These are phyloP conservation scores for Mortierella sp. DNA, from an alignment of 371 early-diverging fungal genomes.

Conservation along the genomic window DNA sequence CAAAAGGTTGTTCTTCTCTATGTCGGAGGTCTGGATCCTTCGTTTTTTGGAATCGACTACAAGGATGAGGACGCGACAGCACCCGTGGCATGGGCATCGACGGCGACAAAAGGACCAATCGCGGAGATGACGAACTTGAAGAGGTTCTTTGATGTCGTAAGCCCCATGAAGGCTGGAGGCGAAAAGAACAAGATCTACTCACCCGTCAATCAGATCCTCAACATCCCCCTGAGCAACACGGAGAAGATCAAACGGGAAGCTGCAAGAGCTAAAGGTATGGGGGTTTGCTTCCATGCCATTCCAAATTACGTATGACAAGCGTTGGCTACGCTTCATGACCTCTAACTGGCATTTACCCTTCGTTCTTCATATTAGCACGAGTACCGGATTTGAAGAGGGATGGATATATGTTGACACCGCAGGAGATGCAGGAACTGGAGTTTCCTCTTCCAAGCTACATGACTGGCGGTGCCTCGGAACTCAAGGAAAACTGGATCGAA, in stretches of 20 bases:
- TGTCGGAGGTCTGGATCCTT: constrained; percentile 45
- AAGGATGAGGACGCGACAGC: constrained; percentile 19
- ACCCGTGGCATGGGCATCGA: constrained; percentile 28
- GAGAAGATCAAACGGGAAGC: constrained; percentile 24
- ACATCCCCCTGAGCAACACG: constrained; percentile 40
- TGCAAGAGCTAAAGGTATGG: constrained; percentile 25
- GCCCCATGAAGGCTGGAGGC: constrained; percentile 45
- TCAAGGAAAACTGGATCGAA: constrained; percentile 70
- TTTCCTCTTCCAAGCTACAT: constrained; percentile 71
- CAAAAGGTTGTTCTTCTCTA: constrained; percentile 45
- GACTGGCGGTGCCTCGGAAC: constrained; percentile 31
- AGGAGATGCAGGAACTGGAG: constrained; percentile 61
- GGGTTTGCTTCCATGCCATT: not conserved
- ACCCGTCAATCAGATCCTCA: constrained; percentile 31
- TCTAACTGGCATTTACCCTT: too few relatives aligned
- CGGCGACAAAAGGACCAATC: constrained; percentile 25
- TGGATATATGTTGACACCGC: constrained; percentile 61
- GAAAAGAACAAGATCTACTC: constrained; percentile 38
- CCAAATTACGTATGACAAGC: not conserved
- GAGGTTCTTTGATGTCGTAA: constrained; percentile 44
- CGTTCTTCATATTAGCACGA: not conserved
- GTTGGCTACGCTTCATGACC: not conserved
- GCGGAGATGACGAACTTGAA: constrained; percentile 37
- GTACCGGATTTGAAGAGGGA: constrained; percentile 53
- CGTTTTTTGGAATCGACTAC: constrained; percentile 34